Conservation (phyloP, 2,329 filamentous ascomycete genomes). For the Microdochium bolleyi region DNA sequence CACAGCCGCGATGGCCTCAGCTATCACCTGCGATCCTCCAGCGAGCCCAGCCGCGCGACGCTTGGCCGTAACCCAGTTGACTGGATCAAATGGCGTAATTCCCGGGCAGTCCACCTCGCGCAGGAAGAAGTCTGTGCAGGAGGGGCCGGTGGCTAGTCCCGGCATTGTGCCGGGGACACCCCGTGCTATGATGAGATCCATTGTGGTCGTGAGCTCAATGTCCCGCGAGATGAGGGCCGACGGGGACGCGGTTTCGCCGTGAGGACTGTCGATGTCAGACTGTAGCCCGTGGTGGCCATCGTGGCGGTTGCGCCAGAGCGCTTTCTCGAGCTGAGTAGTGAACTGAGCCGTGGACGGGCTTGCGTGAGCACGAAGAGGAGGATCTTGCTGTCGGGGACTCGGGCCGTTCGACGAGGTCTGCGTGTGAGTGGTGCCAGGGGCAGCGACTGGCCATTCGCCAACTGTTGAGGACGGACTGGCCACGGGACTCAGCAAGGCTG, state of each 20-base stretch:
- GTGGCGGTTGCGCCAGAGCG: neutral
- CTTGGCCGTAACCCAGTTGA: slow-evolving; percentile 10
- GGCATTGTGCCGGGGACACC: neutral
- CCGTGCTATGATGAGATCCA: slow-evolving; percentile 7
- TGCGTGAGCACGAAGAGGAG: neutral
- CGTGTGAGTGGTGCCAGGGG: neutral
- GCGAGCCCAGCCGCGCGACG: slow-evolving; percentile 3
- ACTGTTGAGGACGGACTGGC: neutral
- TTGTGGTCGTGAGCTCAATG: slow-evolving; percentile 12
- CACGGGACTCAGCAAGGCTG: too few species aligned
- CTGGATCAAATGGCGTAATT: slow-evolving; percentile 7
- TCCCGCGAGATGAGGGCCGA: slow-evolving; percentile 10
- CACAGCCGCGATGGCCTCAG: slow-evolving; percentile 5
- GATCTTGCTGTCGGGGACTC: neutral
- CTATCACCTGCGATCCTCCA: neutral
- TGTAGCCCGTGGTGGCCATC: neutral
- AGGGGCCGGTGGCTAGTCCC: neutral
- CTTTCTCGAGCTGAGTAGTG: neutral
- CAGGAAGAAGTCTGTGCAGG: slow-evolving; percentile 8
- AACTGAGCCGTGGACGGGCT: neutral
- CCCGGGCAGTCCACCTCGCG: slow-evolving; percentile 9
- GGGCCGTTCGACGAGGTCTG: neutral
- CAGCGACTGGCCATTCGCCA: neutral
- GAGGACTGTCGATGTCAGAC: neutral
- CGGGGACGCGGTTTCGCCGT: slow-evolving; percentile 3